Base-by-base conservation (phyloP, 2,329 filamentous ascomycete genomes). In the Diaporthe vexans region DNA sequence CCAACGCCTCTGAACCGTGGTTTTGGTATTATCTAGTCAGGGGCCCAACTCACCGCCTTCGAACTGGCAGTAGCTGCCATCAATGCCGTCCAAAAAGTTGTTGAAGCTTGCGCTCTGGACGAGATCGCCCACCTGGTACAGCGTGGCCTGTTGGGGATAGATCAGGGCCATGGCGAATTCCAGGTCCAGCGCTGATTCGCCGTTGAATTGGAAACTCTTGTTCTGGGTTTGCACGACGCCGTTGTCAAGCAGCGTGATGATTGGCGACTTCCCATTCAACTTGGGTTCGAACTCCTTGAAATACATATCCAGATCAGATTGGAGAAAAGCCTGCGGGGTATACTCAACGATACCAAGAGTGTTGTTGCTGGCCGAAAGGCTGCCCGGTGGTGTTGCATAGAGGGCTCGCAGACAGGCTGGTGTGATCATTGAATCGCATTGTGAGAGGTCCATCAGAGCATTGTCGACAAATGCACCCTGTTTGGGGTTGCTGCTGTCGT, bases 341-440 rank as follows among this genome's bases (percentile, higher is more conserved):
- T 88, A 89, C 78, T 91, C 88, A 35, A 89, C 88, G 29, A 91
- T 86, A 29, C 87, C 88, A 21, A 88, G 84, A 70, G 84, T 86
- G 78, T 90, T 90, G 79, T 85, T 85, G 24, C 72, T 63, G 0
- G 72, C 40, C 0, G 80, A 76, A 10, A 80, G 80, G 4, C 78
- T 81, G 19, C 83, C 84, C 19, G 82, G 77, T 21, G 88, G 84
- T 67, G 86, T 84, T 4, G 82, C 78, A 77, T 87, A 89, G 26
- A 89, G 81, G 7, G 87, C 85, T 57, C 85, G 84, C 68, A 91
- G 84, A 77, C 90, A 92, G 56, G 85, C 85, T 0, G 89, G 88
- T 0, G 89, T 91, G 76, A 92, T 90, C 78, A 87, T 86, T 19
- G 81, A 80, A 77, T 89, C 86, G 78, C 91, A 92, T 71, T 84